Conservation (phyloP, 2,329 filamentous ascomycete species). For the Fusarium musae region DNA sequence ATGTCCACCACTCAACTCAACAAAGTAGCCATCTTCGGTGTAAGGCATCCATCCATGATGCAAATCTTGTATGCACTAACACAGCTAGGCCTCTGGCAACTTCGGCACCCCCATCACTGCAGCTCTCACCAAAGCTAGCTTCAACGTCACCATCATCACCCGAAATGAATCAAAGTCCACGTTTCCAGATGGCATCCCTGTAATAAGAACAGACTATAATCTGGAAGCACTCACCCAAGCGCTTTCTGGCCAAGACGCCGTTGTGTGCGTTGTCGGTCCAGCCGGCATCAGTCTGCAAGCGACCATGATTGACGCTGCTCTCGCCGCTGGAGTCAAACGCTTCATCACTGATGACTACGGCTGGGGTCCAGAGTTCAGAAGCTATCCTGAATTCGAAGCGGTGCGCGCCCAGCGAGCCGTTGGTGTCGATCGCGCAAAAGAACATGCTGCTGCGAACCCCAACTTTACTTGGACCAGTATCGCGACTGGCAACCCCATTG, state of each 20-base stretch:
- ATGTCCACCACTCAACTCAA: constrained; percentile 10
- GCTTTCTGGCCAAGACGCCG: constrained; percentile 18
- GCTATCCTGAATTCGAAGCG: constrained; percentile 25
- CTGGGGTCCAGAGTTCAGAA: constrained; percentile 26
- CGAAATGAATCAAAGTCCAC: constrained; percentile 26
- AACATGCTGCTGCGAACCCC: not conserved
- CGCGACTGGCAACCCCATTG: constrained; percentile 21
- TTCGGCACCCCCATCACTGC: constrained; percentile 32
- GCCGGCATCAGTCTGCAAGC: constrained; percentile 18
- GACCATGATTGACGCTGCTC: constrained; percentile 30
- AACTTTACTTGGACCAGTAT: constrained; percentile 30
- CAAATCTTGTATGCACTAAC: not conserved
- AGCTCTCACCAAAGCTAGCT: constrained; percentile 20
- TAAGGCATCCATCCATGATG: not conserved
- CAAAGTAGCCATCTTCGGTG: constrained; percentile 26
- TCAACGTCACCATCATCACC: constrained; percentile 26
- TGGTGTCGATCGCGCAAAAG: constrained; percentile 9
- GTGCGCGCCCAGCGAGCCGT: constrained; percentile 17
- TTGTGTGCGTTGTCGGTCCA: constrained; percentile 21
- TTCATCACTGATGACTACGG: constrained; percentile 31
- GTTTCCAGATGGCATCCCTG: constrained; percentile 2
- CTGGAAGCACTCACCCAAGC: not conserved
- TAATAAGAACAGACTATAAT: constrained; percentile 8
- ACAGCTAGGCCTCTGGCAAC: constrained; percentile 27
- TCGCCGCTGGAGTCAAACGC: constrained; percentile 23